Percentiles rank a stretch among this genome's conserved stretches.
Evolutionary conservation across 2,329 filamentous ascomycete genomes (phyloP).

Genomic region (Corniculantispora saksenae): DNA sequence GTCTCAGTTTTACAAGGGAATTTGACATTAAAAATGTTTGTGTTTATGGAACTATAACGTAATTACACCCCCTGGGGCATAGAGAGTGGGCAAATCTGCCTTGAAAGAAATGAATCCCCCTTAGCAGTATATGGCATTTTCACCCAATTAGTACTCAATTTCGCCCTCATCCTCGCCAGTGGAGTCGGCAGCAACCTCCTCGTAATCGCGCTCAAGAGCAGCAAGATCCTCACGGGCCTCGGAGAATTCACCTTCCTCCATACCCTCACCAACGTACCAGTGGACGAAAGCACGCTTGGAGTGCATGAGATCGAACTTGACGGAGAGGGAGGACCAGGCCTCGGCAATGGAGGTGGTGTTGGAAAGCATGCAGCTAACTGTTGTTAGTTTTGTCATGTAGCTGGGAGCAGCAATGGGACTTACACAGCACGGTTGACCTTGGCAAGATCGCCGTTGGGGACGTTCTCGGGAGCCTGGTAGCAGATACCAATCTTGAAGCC

Average conservation of each 20-base stretch:
- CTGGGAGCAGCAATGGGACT: constrained; percentile 43
- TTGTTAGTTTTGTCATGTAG: constrained; percentile 27
- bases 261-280: constrained; percentile 99
- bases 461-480: constrained; percentile 96
- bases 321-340: constrained; percentile 92
- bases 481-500: constrained; percentile 99
- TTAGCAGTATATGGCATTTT: constrained; percentile 17
- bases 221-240: constrained; percentile 98
- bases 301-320: constrained; percentile 99
- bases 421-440: constrained; percentile 98
- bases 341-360: constrained; percentile 99
- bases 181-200: constrained; percentile 95
- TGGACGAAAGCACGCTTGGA: constrained; percentile 99
- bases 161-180: constrained; percentile 84
- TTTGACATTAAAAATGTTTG: constrained; percentile 22
- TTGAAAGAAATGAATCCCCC: constrained; percentile 23
- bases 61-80: constrained; percentile 37
- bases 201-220: constrained; percentile 96
- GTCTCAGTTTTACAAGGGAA: constrained; percentile 14
- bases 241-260: constrained; percentile 99
- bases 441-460: constrained; percentile 94
- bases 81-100: constrained; percentile 31
- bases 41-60: constrained; percentile 39
- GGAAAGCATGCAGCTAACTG: constrained; percentile 85
- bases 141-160: constrained; percentile 77